phyloP scores from a whole-genome alignment of 768 basidiomycete genomes.

The Tulasnella sp. region DNA sequence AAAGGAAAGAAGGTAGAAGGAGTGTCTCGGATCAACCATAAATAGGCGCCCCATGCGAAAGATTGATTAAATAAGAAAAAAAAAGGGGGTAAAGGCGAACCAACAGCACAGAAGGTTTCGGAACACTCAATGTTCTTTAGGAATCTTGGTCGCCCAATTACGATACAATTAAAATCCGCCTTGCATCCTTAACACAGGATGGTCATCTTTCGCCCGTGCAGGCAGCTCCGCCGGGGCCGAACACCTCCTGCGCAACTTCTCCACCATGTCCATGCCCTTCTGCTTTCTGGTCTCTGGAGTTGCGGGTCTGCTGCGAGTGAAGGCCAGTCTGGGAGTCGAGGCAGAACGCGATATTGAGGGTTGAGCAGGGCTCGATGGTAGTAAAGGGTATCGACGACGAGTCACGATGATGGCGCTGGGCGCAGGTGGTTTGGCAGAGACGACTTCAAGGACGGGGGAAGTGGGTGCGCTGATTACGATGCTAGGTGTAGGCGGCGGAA shows the following conservation, averaged over 20 bases:
- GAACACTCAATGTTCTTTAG: too few relatives aligned
- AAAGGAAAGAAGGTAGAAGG: too few relatives aligned
- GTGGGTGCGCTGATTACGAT: neutral
- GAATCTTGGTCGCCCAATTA: too few relatives aligned
- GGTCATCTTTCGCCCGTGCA: neutral
- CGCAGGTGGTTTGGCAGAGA: neutral
- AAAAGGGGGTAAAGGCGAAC: too few relatives aligned
- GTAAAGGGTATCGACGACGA: neutral
- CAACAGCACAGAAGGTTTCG: too few relatives aligned
- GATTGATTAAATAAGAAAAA: too few relatives aligned
- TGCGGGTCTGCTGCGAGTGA: constrained; percentile 4
- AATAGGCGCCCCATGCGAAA: too few relatives aligned
- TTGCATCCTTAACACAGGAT: too few relatives aligned
- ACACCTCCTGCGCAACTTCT: constrained; percentile 13
- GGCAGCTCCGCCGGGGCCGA: constrained; percentile 13
- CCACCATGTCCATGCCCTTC: constrained; percentile 13
- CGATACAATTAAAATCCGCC: too few relatives aligned
- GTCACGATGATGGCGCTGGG: neutral
- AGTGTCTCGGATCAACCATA: too few relatives aligned
- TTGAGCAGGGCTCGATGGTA: constrained; percentile 1
- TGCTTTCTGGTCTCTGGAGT: constrained; percentile 10
- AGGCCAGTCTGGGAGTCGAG: neutral
- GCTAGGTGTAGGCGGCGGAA: neutral
- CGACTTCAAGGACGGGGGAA: neutral
- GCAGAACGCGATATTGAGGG: neutral